Conservation (phyloP, 2,329 filamentous ascomycete genomes). For the Aspergillus awamori region DNA sequence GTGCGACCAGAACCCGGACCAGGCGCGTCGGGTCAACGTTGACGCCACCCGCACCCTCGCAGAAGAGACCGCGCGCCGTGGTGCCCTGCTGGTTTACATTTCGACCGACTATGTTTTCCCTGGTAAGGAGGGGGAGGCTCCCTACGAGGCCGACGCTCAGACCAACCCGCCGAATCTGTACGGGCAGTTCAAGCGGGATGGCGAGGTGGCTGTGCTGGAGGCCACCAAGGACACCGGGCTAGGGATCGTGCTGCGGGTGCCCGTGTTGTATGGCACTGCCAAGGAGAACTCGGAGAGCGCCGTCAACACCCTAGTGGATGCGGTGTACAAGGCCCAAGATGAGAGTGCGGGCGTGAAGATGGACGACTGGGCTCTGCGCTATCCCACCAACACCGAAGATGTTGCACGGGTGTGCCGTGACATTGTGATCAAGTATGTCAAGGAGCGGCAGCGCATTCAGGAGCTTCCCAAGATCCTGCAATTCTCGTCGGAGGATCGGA, state of each 20-base stretch:
- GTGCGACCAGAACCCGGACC: conserved; percentile 77
- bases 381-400: conserved; percentile 87
- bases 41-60: conserved; percentile 70
- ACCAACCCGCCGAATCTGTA: conserved; percentile 79
- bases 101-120: conserved; percentile 79
- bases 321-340: conserved; percentile 73
- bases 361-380: conserved; percentile 83
- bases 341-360: conserved; percentile 66
- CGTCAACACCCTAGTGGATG: conserved; percentile 77
- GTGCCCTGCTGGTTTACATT: conserved; percentile 60
- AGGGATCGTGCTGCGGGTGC: conserved; percentile 75
- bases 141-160: conserved; percentile 68
- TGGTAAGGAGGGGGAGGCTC: conserved; percentile 78
- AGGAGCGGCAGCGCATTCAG: conserved; percentile 50
- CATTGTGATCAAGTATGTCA: conserved; percentile 69
- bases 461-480: conserved; percentile 73
- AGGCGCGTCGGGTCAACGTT: conserved; percentile 73
- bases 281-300: conserved; percentile 75
- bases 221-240: conserved; percentile 57
- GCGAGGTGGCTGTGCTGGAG: conserved; percentile 70
- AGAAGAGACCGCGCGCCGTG: conserved; percentile 61
- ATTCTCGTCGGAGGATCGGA: conserved; percentile 81
- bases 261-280: conserved; percentile 80
- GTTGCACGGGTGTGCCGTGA: conserved; percentile 78
- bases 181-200: conserved; percentile 72